phyloP scores from a whole-genome alignment of 768 basidiomycete genomes.

The Lactarius sp. region DNA sequence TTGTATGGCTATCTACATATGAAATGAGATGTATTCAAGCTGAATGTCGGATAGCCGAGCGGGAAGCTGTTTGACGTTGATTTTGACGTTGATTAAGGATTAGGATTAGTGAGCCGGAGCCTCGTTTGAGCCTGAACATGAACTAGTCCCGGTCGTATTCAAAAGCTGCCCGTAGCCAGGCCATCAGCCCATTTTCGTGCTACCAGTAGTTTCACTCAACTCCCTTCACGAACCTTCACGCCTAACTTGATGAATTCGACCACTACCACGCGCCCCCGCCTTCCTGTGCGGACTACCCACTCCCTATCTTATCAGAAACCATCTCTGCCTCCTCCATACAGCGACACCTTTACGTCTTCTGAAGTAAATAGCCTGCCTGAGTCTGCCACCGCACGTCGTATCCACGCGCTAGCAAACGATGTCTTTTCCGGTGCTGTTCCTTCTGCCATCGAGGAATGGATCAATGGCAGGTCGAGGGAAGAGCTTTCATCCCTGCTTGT shows the following conservation, averaged over 20 bases:
- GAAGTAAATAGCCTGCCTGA: conserved; percentile 5
- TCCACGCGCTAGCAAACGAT: conserved; percentile 26
- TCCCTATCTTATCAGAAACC: conserved; percentile 1
- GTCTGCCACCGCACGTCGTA: conserved; percentile 34
- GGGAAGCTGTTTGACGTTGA: background rate
- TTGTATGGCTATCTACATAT: background rate
- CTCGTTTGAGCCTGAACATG: background rate
- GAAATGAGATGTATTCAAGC: background rate
- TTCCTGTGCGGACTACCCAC: background rate
- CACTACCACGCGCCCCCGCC: background rate
- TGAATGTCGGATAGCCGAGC: background rate
- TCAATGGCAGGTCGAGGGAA: conserved; percentile 62
- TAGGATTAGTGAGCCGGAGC: background rate
- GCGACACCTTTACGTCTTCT: background rate
- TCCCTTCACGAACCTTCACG: background rate
- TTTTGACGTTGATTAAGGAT: background rate
- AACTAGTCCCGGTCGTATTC: background rate
- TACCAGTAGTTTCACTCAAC: background rate
- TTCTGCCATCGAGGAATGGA: conserved; percentile 41
- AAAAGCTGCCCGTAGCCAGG: conserved; percentile 1
- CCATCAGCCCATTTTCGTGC: background rate
- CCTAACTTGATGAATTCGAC: background rate
- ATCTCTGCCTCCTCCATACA: conserved; percentile 17
- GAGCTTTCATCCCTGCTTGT: conserved; percentile 65
- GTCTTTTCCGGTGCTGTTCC: conserved; percentile 24